Conservation (phyloP, 352 stramenopile genomes). For the Globisporangium cystogenes region DNA sequence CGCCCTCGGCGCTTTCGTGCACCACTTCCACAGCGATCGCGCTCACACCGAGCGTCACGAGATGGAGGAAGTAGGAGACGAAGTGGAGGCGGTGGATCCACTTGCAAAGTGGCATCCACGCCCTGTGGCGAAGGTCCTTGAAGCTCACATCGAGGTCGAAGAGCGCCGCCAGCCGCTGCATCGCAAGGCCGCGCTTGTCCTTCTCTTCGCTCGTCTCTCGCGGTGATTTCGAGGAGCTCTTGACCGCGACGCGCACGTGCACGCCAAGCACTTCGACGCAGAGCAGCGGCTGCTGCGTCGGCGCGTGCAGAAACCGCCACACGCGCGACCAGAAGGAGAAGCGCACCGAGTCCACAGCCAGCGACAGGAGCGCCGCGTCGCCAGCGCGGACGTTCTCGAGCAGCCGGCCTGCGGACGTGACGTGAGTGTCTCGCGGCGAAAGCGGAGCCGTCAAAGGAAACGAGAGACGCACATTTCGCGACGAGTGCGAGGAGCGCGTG, state of each 20-base stretch:
- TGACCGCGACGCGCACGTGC: constrained; percentile 23
- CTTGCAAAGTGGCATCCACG: constrained; percentile 24
- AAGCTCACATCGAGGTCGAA: constrained; percentile 23
- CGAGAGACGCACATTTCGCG: constrained; percentile 5
- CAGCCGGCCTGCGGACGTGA: constrained; percentile 25
- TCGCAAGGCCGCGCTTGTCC: neutral
- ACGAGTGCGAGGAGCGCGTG: constrained; percentile 3
- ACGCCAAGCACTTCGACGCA: constrained; percentile 32
- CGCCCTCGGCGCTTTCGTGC: constrained; percentile 4
- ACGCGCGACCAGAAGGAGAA: constrained; percentile 52
- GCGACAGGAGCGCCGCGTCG: constrained; percentile 27
- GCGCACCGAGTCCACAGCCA: constrained; percentile 28
- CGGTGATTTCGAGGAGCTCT: neutral
- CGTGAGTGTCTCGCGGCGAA: neutral
- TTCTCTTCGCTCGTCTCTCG: neutral
- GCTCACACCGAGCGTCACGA: constrained; percentile 21
- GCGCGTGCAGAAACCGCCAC: constrained; percentile 42
- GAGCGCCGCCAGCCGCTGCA: neutral
- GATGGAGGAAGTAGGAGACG: constrained; percentile 28
- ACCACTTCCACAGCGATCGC: constrained; percentile 34
- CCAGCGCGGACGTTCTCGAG: constrained; percentile 44
- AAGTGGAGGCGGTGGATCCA: constrained; percentile 38
- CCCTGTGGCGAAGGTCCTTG: constrained; percentile 26
- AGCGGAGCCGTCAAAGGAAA: neutral
- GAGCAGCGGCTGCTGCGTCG: constrained; percentile 34